These are phyloP conservation scores for Trichoderma arundinaceum DNA, from an alignment of 2,329 filamentous ascomycete genomes.

Conservation along the genomic window DNA sequence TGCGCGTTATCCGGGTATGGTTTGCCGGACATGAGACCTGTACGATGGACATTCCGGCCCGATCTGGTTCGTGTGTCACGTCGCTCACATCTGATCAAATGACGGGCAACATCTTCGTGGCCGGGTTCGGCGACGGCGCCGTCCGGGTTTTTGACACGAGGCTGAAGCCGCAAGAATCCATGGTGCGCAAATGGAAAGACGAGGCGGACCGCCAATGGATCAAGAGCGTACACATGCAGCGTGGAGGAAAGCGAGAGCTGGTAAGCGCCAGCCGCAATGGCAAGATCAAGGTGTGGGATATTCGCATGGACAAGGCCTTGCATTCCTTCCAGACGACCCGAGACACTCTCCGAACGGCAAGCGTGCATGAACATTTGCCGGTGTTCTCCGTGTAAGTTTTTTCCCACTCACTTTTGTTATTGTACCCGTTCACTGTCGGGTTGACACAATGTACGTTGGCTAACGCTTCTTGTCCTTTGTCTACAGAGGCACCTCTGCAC, in stretches of 20 bases:
- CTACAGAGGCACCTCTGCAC: slow-evolving; percentile 80
- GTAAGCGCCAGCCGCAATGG: slow-evolving; percentile 90
- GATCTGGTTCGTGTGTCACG: slow-evolving; percentile 94
- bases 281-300: slow-evolving; percentile 95
- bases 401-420: slow-evolving; percentile 1
- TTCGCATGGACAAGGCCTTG: slow-evolving; percentile 80
- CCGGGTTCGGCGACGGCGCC: slow-evolving; percentile 94
- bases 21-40: slow-evolving; percentile 93
- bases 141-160: slow-evolving; percentile 94
- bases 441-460: slow-evolving; percentile 12
- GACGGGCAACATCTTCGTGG: slow-evolving; percentile 93
- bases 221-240: slow-evolving; percentile 94
- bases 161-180: slow-evolving; percentile 79
- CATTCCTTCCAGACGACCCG: slow-evolving; percentile 75
- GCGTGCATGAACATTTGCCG: slow-evolving; percentile 93
- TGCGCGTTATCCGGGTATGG: slow-evolving; percentile 95
- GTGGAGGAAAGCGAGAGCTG: slow-evolving; percentile 89
- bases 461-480: background rate
- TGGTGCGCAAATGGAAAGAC: slow-evolving; percentile 97
- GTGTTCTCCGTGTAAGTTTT: slow-evolving; percentile 86
- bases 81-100: slow-evolving; percentile 97
- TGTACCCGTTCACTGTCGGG: too few species aligned
- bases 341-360: slow-evolving; percentile 81
- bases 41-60: slow-evolving; percentile 89
- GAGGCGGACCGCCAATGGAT: slow-evolving; percentile 87